Evolutionary conservation across 108 stramenopile genomes (phyloP).

Genomic region (Mediolabrus comicus): DNA sequence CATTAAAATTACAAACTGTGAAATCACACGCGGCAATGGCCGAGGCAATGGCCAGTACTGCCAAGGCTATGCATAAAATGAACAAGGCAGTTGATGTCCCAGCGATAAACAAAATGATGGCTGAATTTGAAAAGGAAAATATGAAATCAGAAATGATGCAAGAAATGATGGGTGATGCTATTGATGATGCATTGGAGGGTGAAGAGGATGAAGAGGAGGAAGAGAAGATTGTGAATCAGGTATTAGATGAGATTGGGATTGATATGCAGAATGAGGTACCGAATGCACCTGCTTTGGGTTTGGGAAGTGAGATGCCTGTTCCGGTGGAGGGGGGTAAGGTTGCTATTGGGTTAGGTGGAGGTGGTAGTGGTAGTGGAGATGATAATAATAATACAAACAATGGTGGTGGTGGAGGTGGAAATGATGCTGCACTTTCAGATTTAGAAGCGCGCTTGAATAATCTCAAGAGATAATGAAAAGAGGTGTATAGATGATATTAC

Average conservation of each 20-base stretch:
- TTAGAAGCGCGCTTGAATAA: slow-evolving; percentile 89
- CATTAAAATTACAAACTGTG: slow-evolving; percentile 93
- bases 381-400: slow-evolving; percentile 13
- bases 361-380: background rate
- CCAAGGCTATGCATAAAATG: slow-evolving; percentile 91
- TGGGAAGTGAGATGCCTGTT: slow-evolving; percentile 29
- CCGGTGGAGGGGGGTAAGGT: slow-evolving; percentile 25
- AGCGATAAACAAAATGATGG: slow-evolving; percentile 94
- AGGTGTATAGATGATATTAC: too few species aligned
- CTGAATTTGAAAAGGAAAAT: slow-evolving; percentile 95
- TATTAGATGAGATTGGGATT: slow-evolving; percentile 90
- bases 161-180: slow-evolving; percentile 95
- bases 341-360: slow-evolving; percentile 17
- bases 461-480: slow-evolving; percentile 73
- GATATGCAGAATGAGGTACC: slow-evolving; percentile 77
- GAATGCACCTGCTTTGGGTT: slow-evolving; percentile 60
- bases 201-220: slow-evolving; percentile 93
- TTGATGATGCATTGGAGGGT: slow-evolving; percentile 92
- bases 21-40: slow-evolving; percentile 96
- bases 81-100: slow-evolving; percentile 94
- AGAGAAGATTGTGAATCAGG: slow-evolving; percentile 85
- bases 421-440: slow-evolving; percentile 76
- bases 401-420: slow-evolving; percentile 37
- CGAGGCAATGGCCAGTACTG: slow-evolving; percentile 87
- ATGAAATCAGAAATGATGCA: slow-evolving; percentile 94